Percentiles rank a stretch among this genome's conserved stretches.
Conservation (phyloP, 1,139 yeast species). For the Suzukiozyma palmioleophila region DNA sequence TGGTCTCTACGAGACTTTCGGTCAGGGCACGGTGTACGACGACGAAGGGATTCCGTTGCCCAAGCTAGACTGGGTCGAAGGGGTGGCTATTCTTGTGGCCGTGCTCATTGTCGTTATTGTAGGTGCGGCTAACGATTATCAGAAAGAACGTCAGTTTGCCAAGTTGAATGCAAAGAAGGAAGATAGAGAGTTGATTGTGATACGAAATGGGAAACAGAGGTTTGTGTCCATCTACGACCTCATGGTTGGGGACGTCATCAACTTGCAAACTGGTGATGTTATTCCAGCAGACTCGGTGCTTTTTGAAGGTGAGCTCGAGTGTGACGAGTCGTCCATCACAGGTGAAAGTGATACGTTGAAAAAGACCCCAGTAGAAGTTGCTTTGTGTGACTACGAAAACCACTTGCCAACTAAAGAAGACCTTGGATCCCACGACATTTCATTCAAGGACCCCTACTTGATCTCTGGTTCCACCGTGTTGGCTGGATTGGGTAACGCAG, state of each 20-base stretch:
- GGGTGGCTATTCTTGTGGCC: slow-evolving; percentile 94
- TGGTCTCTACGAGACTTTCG: slow-evolving; percentile 90
- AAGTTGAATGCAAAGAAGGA: slow-evolving; percentile 83
- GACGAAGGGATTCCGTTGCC: slow-evolving; percentile 73
- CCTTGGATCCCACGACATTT: slow-evolving; percentile 42
- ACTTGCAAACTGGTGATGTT: slow-evolving; percentile 90
- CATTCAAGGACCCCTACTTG: slow-evolving; percentile 69
- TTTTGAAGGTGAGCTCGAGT: slow-evolving; percentile 73
- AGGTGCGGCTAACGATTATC: slow-evolving; percentile 93
- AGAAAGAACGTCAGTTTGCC: slow-evolving; percentile 91
- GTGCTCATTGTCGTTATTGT: slow-evolving; percentile 86
- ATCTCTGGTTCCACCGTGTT: slow-evolving; percentile 88
- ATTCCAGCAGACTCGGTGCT: slow-evolving; percentile 85
- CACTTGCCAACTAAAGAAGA: slow-evolving; percentile 38
- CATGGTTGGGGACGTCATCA: slow-evolving; percentile 79
- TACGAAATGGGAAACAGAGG: slow-evolving; percentile 66
- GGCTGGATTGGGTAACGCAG: slow-evolving; percentile 80
- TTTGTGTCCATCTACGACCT: slow-evolving; percentile 72
- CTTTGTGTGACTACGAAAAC: slow-evolving; percentile 30
- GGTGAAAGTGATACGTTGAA: slow-evolving; percentile 87
- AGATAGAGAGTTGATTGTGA: slow-evolving; percentile 73
- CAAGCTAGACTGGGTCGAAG: slow-evolving; percentile 95
- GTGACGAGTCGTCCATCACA: slow-evolving; percentile 89
- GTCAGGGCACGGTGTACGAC: slow-evolving; percentile 73
- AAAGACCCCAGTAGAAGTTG: slow-evolving; percentile 54